A percentile compares a stretch with the other conserved stretches of the same genome.
These are phyloP conservation scores for Zygotorulaspora florentina DNA, from an alignment of 805 yeast species.

Conservation along the genomic window DNA sequence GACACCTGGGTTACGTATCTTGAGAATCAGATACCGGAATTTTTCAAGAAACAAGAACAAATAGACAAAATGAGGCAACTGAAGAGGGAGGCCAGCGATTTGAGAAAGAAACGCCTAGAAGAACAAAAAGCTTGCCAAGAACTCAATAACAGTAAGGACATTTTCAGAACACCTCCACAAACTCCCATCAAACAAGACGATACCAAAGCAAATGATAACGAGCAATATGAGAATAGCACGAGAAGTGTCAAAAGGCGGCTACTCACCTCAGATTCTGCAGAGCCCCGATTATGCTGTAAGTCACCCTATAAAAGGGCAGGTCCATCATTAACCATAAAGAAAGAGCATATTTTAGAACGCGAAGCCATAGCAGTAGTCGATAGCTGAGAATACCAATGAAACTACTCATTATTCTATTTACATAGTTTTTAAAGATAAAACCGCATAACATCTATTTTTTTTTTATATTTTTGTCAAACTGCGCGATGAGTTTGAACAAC, in stretches of 20 bases:
- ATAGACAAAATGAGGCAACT: slow-evolving; percentile 29
- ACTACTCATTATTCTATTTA: not conserved
- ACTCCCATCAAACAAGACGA: slow-evolving; percentile 17
- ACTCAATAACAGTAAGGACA: not conserved
- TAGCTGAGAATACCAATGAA: too few species aligned
- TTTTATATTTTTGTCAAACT: not conserved
- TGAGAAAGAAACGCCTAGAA: slow-evolving; percentile 25
- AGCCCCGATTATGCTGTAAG: not conserved
- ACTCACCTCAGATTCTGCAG: slow-evolving; percentile 2
- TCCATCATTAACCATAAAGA: too few species aligned
- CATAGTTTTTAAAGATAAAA: not conserved
- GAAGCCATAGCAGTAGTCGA: too few species aligned
- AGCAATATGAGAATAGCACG: not conserved
- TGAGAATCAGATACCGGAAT: slow-evolving; percentile 51
- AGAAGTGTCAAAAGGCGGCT: slow-evolving; percentile 10
- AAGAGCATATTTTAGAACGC: too few species aligned
- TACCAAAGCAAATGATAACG: not conserved
- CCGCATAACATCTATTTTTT: not conserved
- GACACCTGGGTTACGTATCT: slow-evolving; percentile 70
- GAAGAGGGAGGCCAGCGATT: slow-evolving; percentile 33
- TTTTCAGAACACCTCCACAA: slow-evolving; percentile 13
- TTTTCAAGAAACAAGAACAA: slow-evolving; percentile 53
- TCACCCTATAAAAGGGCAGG: too few species aligned
- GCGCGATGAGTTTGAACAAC: not conserved
- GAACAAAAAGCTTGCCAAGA: slow-evolving; percentile 7